These are phyloP conservation scores for Claviceps paspali DNA, from an alignment of 2,329 filamentous ascomycete genomes.

Conservation along the genomic window DNA sequence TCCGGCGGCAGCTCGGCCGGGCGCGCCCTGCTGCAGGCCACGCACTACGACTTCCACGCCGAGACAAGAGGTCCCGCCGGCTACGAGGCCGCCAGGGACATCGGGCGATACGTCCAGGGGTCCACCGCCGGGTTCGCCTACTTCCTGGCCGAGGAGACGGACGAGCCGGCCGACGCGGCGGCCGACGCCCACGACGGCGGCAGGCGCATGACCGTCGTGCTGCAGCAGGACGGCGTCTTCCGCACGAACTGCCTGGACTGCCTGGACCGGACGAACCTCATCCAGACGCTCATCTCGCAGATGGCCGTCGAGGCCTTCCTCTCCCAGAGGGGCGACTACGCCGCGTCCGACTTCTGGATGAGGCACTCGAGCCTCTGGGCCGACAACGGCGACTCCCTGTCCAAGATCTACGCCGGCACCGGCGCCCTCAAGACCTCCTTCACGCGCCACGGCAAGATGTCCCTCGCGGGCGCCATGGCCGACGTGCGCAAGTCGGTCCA, in stretches of 20 bases:
- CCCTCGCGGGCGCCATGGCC: conserved; percentile 79
- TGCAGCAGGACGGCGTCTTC: conserved; percentile 93
- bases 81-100: conserved; percentile 80
- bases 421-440: conserved; percentile 92
- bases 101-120: conserved; percentile 60
- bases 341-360: conserved; percentile 74
- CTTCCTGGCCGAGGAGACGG: conserved; percentile 62
- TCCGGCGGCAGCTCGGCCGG: conserved; percentile 40
- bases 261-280: conserved; percentile 85
- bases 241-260: conserved; percentile 94
- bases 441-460: conserved; percentile 91
- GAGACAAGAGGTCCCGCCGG: conserved; percentile 76
- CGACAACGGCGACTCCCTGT: conserved; percentile 88
- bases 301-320: conserved; percentile 85
- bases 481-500: conserved; percentile 91
- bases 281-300: conserved; percentile 89
- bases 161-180: conserved; percentile 31
- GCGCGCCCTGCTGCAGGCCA: conserved; percentile 61
- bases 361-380: conserved; percentile 90
- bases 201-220: conserved; percentile 45
- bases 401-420: conserved; percentile 91
- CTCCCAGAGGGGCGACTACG: conserved; percentile 51
- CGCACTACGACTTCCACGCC: conserved; percentile 93
- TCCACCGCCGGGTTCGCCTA: conserved; percentile 87
- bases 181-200: conserved; percentile 17